phyloP scores from a whole-genome alignment of 2,329 filamentous ascomycete species.

The Neocucurbitaria cava region DNA sequence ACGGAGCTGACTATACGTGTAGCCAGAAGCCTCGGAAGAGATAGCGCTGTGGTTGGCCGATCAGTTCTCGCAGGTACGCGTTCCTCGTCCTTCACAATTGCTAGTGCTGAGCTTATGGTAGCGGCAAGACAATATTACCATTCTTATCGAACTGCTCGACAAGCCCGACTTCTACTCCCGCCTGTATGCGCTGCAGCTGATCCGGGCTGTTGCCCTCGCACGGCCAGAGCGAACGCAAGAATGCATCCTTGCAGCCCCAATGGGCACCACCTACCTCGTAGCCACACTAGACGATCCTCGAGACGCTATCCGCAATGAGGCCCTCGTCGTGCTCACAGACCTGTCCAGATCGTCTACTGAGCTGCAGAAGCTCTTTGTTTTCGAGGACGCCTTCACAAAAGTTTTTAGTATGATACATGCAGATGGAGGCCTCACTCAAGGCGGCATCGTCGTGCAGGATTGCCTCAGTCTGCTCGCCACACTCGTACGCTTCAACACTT shows the following conservation, averaged over 20 bases:
- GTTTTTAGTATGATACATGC: constrained; percentile 81
- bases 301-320: constrained; percentile 85
- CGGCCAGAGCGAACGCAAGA: constrained; percentile 92
- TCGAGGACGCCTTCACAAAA: constrained; percentile 90
- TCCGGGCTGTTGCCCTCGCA: constrained; percentile 83
- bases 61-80: constrained; percentile 86
- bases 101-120: constrained; percentile 62
- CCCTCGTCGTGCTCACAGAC: constrained; percentile 83
- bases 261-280: constrained; percentile 87
- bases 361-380: constrained; percentile 93
- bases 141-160: constrained; percentile 88
- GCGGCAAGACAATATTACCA: constrained; percentile 93
- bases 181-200: constrained; percentile 87
- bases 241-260: constrained; percentile 85
- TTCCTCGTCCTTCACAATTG: constrained; percentile 10
- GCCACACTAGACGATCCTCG: constrained; percentile 81
- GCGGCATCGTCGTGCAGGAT: constrained; percentile 88
- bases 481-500: constrained; percentile 82
- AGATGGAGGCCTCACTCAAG: constrained; percentile 83
- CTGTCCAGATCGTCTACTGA: constrained; percentile 86
- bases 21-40: constrained; percentile 95
- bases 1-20: constrained; percentile 28
- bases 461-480: constrained; percentile 91
- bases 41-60: constrained; percentile 96
- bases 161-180: constrained; percentile 87